Base-by-base conservation (phyloP, 768 basidiomycete species). In the Phylloporus sp. region DNA sequence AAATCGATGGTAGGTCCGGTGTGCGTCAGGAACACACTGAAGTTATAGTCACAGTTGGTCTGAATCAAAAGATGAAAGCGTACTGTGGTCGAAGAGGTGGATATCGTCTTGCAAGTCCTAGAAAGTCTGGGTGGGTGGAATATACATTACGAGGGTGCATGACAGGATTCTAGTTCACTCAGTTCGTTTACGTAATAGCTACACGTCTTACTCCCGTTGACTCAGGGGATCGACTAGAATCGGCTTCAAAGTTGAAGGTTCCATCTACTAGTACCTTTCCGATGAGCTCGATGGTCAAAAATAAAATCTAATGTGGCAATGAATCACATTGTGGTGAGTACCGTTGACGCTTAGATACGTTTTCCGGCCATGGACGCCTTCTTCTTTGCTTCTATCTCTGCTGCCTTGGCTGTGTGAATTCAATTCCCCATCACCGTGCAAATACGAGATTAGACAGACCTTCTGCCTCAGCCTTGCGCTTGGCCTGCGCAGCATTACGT, bases 391-490 rank as follows among this genome's bases (percentile, higher is more conserved):
- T 83, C 81, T 24, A 76, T 54, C 60, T 86, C 85, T 27, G 81
- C 77, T 2, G 76, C 75, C 69, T 86, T 88, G 50, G 84, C 87
- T 88, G 50, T 24, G 20, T 8, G 32, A n/a, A 27, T 49, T 18
- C 27, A 52, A 41, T 42, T 35, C 12, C 18, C 18, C 12, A 18
- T 59, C 24, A 58, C 20, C 7, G 6, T 42, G 23, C 11, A 13
- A 23, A 27, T 9, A 41, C 32, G n/a, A 2, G 8, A 26, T 36
- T 15, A 24, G 41, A 48, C 76, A 29, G 47, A 92, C 93, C 90
- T 59, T 92, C 91, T 5, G 84, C 77, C 64, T 95, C 95, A 0
- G 94, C 94, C 72, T 91, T 84, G 49, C 94, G 76, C 77, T 87
- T 90, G 2, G 88, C 89, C 42, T 85, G 84, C 1, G 94, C 93